Percentiles rank a stretch among this genome's conserved stretches.
Conservation (phyloP, 2,329 filamentous ascomycete genomes). For the Aureobasidium vineae region DNA sequence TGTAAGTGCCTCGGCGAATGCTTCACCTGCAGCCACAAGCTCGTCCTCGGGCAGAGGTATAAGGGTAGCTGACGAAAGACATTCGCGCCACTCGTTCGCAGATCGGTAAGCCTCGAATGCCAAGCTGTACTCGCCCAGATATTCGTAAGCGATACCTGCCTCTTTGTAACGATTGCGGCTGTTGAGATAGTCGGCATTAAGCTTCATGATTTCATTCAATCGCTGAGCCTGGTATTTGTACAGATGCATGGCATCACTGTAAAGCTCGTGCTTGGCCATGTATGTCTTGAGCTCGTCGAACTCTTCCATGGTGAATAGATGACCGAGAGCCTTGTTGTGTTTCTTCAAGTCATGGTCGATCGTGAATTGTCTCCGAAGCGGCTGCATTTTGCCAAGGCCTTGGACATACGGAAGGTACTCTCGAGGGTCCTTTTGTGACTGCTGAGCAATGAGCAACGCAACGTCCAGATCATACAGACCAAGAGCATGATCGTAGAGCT, state of each 20-base stretch:
- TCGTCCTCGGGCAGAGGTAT: constrained; percentile 61
- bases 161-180: constrained; percentile 75
- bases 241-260: constrained; percentile 71
- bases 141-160: constrained; percentile 86
- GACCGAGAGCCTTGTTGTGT: constrained; percentile 70
- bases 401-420: constrained; percentile 97
- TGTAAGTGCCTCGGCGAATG: constrained; percentile 72
- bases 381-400: constrained; percentile 71
- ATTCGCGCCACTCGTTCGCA: constrained; percentile 87
- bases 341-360: constrained; percentile 88
- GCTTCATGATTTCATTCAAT: constrained; percentile 65
- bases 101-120: constrained; percentile 82
- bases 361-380: constrained; percentile 69
- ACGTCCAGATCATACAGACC: constrained; percentile 91
- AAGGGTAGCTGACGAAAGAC: constrained; percentile 73
- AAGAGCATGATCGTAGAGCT: constrained; percentile 84
- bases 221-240: constrained; percentile 77
- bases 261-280: constrained; percentile 74
- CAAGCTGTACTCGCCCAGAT: constrained; percentile 67
- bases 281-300: constrained; percentile 80
- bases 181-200: constrained; percentile 78
- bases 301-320: constrained; percentile 69
- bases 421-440: constrained; percentile 90
- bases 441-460: constrained; percentile 85
- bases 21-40: constrained; percentile 65